Evolutionary conservation across 2,329 filamentous ascomycete genomes (phyloP).

Genomic region (Exserohilum rostratum): DNA sequence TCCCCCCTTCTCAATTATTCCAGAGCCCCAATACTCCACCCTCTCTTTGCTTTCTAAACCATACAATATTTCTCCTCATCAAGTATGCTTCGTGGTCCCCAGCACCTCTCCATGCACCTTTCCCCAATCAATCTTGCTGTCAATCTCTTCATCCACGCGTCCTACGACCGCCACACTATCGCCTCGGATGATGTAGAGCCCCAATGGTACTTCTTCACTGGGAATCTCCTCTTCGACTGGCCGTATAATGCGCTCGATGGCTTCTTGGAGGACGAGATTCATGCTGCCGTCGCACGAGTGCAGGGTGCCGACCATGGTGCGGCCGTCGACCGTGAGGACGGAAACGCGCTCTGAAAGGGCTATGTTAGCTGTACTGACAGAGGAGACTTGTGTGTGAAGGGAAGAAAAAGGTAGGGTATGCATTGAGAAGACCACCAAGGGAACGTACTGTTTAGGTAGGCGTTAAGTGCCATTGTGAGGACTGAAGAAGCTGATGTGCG

Average conservation of each 20-base stretch:
- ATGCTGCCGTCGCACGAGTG: constrained; percentile 89
- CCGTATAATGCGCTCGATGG: constrained; percentile 88
- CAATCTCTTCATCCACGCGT: constrained; percentile 85
- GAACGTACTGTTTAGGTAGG: constrained; percentile 51
- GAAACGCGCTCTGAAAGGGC: constrained; percentile 78
- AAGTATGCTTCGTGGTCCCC: constrained; percentile 78
- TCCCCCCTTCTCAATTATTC: background rate
- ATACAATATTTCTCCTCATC: constrained; percentile 8
- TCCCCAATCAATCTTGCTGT: constrained; percentile 89
- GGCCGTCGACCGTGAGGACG: constrained; percentile 89
- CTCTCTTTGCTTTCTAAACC: background rate
- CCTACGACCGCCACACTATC: constrained; percentile 94
- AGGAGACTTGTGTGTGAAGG: background rate
- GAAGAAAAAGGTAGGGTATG: no score
- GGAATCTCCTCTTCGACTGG: constrained; percentile 81
- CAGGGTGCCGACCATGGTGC: constrained; percentile 76
- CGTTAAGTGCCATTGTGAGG: constrained; percentile 50
- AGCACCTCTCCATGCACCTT: constrained; percentile 86
- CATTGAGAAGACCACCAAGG: no score
- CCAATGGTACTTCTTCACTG: constrained; percentile 80
- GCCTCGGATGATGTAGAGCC: constrained; percentile 88
- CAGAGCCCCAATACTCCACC: background rate
- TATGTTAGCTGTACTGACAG: constrained; percentile 10
- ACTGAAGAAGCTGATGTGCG: background rate
- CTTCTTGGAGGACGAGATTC: constrained; percentile 84